Percentiles rank a stretch among this genome's conserved stretches.
phyloP scores from a whole-genome alignment of 768 basidiomycete genomes.

The Rickenella mellea region DNA sequence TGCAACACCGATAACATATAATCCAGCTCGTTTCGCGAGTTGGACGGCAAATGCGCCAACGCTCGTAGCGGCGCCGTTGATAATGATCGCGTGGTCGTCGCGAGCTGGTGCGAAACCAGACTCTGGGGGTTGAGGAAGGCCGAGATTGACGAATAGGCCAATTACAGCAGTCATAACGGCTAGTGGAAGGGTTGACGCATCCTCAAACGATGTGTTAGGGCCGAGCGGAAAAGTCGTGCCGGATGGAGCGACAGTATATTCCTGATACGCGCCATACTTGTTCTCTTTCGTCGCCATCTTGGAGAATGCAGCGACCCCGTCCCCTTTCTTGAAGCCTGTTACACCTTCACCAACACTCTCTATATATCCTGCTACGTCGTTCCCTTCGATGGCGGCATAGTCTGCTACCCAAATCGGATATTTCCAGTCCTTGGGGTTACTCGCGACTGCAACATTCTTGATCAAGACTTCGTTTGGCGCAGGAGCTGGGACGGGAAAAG shows the following conservation, averaged over 20 bases:
- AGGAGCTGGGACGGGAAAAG: slow-evolving; percentile 5
- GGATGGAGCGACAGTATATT: slow-evolving; percentile 3
- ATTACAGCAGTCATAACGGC: slow-evolving; percentile 8
- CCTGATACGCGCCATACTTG: slow-evolving; percentile 2
- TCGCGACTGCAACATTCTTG: slow-evolving; percentile 4
- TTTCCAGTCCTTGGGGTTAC: slow-evolving; percentile 2
- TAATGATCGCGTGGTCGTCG: neutral
- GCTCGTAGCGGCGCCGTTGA: neutral
- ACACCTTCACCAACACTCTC: slow-evolving; percentile 12
- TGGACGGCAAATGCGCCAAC: slow-evolving; percentile 2
- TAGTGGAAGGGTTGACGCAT: slow-evolving; percentile 8
- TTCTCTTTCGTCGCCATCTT: neutral
- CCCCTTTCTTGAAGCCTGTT: neutral
- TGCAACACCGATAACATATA: slow-evolving; percentile 1
- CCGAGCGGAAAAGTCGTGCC: slow-evolving; percentile 4
- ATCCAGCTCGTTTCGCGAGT: slow-evolving; percentile 2
- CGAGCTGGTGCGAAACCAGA: neutral
- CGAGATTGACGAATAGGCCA: neutral
- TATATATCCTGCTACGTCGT: slow-evolving; percentile 10
- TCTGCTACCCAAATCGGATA: neutral
- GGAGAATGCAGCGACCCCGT: neutral
- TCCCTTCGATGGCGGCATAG: slow-evolving; percentile 11
- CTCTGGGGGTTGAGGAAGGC: neutral
- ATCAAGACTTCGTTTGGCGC: slow-evolving; percentile 9
- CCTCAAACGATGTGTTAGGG: slow-evolving; percentile 7